Conservation (phyloP, 2,329 filamentous ascomycete species). For the Aspergillus ibericus region DNA sequence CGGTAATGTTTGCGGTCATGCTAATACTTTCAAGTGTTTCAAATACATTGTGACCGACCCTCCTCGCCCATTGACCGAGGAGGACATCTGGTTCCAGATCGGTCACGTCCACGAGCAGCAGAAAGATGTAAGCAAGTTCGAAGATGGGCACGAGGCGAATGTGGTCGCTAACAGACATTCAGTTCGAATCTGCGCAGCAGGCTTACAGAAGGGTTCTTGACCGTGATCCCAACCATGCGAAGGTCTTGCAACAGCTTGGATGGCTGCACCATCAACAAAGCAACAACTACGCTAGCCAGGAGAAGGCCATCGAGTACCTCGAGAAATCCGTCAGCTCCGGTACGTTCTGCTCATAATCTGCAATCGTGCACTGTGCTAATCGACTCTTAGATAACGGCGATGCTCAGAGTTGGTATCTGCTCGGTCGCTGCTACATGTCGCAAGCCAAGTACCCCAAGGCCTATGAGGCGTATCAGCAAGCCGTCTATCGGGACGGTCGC, state of each 20-base stretch:
- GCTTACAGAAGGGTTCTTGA: constrained; percentile 93
- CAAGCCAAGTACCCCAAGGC: constrained; percentile 98
- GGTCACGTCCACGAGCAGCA: constrained; percentile 98
- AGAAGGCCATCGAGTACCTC: constrained; percentile 93
- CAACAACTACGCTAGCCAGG: constrained; percentile 85
- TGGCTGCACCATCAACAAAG: constrained; percentile 98
- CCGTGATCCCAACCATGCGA: constrained; percentile 91
- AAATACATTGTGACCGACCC: constrained; percentile 95
- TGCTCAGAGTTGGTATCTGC: constrained; percentile 97
- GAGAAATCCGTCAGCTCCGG: constrained; percentile 94
- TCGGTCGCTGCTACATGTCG: constrained; percentile 98
- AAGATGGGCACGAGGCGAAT: not conserved
- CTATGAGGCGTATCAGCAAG: constrained; percentile 97
- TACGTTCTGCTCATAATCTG: constrained; percentile 49
- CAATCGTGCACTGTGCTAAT: not conserved
- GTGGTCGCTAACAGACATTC: constrained; percentile 32
- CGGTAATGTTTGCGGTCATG: not conserved
- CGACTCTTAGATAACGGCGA: constrained; percentile 74
- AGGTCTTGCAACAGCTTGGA: constrained; percentile 94
- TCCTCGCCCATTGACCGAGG: constrained; percentile 86
- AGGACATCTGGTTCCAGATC: constrained; percentile 99
- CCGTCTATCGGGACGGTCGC: constrained; percentile 93
- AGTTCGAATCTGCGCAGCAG: constrained; percentile 91
- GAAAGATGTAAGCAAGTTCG: constrained; percentile 78
- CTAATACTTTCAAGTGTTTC: constrained; percentile 69